Evolutionary conservation across 2,329 filamentous ascomycete species (phyloP).

Genomic region (Lasiodiplodia hormozganensis): DNA sequence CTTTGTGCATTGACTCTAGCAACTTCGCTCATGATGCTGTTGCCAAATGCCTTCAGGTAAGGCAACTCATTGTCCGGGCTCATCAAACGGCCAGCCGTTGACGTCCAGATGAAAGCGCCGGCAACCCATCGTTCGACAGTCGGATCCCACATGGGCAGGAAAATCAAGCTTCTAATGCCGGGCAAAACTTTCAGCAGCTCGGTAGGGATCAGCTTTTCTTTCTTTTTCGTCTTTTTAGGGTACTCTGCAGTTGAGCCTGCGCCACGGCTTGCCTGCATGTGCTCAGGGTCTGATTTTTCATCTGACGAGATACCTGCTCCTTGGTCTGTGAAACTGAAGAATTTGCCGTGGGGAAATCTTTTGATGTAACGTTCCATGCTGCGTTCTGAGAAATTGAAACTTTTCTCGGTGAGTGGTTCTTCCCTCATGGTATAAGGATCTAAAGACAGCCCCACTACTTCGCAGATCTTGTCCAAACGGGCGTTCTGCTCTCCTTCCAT

Average conservation of each 20-base stretch:
- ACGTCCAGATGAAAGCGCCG: slow-evolving; percentile 27
- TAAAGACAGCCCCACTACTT: slow-evolving; percentile 25
- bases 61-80: slow-evolving; percentile 27
- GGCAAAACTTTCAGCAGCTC: slow-evolving; percentile 41
- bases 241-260: slow-evolving; percentile 6
- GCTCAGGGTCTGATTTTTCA: slow-evolving; percentile 31
- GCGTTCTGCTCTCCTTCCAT: slow-evolving; percentile 16
- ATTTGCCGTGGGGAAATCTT: slow-evolving; percentile 43
- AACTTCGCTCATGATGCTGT: slow-evolving; percentile 64
- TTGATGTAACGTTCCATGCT: slow-evolving; percentile 45
- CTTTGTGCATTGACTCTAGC: slow-evolving; percentile 59
- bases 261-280: not conserved
- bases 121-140: slow-evolving; percentile 26
- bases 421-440: slow-evolving; percentile 30
- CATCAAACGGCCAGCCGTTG: slow-evolving; percentile 27
- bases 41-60: slow-evolving; percentile 40
- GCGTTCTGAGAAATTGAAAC: slow-evolving; percentile 42
- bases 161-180: slow-evolving; percentile 24
- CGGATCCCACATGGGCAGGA: slow-evolving; percentile 28
- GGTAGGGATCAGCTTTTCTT: slow-evolving; percentile 41
- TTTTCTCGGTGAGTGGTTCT: slow-evolving; percentile 36
- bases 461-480: slow-evolving; percentile 20
- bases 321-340: slow-evolving; percentile 45
- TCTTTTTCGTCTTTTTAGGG: slow-evolving; percentile 33
- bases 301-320: slow-evolving; percentile 40